Evolutionary conservation across 176 grass and related monocot genomes (phyloP), one percentile per base, ranked within the genome.

Genomic region (Oryza nivara): DNA sequence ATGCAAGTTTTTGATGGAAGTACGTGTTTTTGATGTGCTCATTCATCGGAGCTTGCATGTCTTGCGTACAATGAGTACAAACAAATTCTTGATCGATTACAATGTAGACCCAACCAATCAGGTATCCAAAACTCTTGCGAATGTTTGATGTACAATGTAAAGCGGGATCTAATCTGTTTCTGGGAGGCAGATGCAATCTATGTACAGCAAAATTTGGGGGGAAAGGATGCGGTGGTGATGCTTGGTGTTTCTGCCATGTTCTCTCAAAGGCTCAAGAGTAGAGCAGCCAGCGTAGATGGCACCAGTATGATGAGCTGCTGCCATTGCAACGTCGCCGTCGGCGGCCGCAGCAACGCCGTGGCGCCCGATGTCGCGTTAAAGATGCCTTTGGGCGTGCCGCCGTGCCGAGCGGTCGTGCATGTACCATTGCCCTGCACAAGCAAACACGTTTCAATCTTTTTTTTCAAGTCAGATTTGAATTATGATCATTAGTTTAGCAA

Each of bases 301-400:
- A 80, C 20, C 0, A 63, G 61, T 20, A 80, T 3, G 11, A 79
- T 3, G 11, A 87, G 49, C 41, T 65, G 70, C 76, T 30, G 84
- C 80, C 80, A 74, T 0, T 41, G 74, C 64, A 79, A 0, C 68
- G 9, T 77, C 74, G 48, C 3, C 28, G 30, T 32, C 30, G 79
- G 83, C 6, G 60, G 60, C 36, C 69, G 41, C 84, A 51, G 41
- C 84, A 51, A 43, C 41, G 65, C 65, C 22, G 84, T 60, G 6
- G 75, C 89, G 69, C 70, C 80, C 0, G 89, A 90, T 2, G 76
- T 44, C 8, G 40, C 67, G 41, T 87, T 87, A 75, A 90, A 90
- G 69, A 90, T 90, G 49, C 84, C 84, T 17, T 51, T 79, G 0
- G 89, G 89, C n/a, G 84, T 80, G 5, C 30, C 77, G 16, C 84